Evolutionary conservation across 768 basidiomycete species (phyloP).

Genomic region (Lentinula raphanica): DNA sequence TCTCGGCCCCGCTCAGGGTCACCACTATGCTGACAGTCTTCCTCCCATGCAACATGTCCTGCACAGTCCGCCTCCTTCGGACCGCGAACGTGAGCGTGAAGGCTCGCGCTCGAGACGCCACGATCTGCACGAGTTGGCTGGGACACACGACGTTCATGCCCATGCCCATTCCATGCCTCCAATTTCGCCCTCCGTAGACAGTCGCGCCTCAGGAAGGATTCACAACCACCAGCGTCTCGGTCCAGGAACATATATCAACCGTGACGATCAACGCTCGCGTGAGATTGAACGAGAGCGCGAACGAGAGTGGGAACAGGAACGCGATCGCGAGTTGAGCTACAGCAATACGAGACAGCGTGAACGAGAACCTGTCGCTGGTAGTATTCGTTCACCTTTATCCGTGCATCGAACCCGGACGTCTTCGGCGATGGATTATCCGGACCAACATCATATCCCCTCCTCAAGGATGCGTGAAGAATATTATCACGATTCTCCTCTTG

Average conservation of each 20-base stretch:
- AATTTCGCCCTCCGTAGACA: conserved; percentile 31
- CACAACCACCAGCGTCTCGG: conserved; percentile 69
- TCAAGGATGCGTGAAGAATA: conserved; percentile 9
- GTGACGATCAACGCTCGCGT: conserved; percentile 37
- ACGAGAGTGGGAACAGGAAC: conserved; percentile 36
- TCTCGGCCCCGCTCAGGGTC: conserved; percentile 28
- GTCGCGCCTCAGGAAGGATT: conserved; percentile 35
- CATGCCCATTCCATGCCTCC: conserved; percentile 22
- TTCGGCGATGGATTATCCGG: conserved; percentile 1
- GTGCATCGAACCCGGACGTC: conserved; percentile 5
- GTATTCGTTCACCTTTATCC: conserved; percentile 13
- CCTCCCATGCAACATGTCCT: conserved; percentile 40
- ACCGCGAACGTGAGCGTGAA: conserved; percentile 27
- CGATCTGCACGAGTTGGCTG: conserved; percentile 25
- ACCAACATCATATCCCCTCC: background rate
- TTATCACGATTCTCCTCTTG: conserved; percentile 34
- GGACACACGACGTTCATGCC: conserved; percentile 23
- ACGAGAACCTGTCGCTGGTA: conserved; percentile 20
- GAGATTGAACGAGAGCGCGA: conserved; percentile 35
- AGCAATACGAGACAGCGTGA: conserved; percentile 23
- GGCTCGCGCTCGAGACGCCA: conserved; percentile 38
- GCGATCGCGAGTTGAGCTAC: conserved; percentile 25
- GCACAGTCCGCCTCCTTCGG: conserved; percentile 48
- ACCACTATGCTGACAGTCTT: conserved; percentile 44
- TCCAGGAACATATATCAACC: conserved; percentile 52